Base-by-base conservation (phyloP, 2,329 filamentous ascomycete species). In the Beauveria varroae region DNA sequence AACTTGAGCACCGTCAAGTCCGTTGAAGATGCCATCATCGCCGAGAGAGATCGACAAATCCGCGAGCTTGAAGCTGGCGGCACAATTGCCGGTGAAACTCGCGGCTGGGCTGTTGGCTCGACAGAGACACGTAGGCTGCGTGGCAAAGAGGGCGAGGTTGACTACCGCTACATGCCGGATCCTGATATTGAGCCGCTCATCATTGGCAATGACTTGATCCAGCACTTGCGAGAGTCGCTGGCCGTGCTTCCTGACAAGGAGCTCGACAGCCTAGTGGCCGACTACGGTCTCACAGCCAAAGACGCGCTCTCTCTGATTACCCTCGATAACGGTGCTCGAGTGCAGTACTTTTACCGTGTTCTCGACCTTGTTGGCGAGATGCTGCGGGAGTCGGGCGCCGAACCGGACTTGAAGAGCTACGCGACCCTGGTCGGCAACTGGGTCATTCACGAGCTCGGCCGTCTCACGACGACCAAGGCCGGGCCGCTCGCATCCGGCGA, bases 81-180 rank as follows among this genome's bases (percentile, higher is more conserved):
- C 1, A 75, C 78, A 0, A 82, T 97, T 55, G 82, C 86, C 65
- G 91, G 93, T 50, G 95, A 99, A 76, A 99, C 95, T 8, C 84
- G 95, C 62, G 93, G 95, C 6, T 99, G 93, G 92, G 89, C 91
- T 1, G 82, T 96, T 26, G 92, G 92, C 2, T 88, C 86, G 64
- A 91, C 85, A 4, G 88, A 92, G 71, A 98, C 95, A 3, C 86
- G 85, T 62, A 83, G 88, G 46, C 77, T 99, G 49, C 84, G 95
- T 68, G 91, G 91, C 28, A 99, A 99, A 73, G 95, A 98, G 73
- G 95, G 95, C 53, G 93, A 96, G 70, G 92, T 98, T 6, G 95
- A 99, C 73, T 99, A 99, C 74, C 83, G 95, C 47, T 99, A 99
- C 71, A 98, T 99, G 93, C 93, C 95, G 0, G 95, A 99, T 72